Evolutionary conservation across 2,329 filamentous ascomycete species (phyloP).

Genomic region (Tolypocladium pustulatum): DNA sequence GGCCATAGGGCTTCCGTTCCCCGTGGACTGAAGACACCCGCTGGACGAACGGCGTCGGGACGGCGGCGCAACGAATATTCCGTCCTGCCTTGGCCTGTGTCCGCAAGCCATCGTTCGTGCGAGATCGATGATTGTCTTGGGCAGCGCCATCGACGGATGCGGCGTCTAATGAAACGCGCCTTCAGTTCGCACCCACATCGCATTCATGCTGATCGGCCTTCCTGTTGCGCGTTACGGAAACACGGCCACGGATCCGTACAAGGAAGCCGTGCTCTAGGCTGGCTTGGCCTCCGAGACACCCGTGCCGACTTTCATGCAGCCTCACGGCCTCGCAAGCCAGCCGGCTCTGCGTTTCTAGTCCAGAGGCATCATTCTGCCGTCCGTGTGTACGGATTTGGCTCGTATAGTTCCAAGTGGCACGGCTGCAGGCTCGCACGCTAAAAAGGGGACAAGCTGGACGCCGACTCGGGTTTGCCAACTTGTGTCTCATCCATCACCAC

Average conservation of each 20-base stretch:
- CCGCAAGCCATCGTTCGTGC: background rate
- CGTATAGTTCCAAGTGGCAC: background rate
- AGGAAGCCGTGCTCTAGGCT: background rate
- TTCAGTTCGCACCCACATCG: background rate
- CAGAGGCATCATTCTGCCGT: background rate
- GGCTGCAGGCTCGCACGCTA: background rate
- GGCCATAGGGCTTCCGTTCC: background rate
- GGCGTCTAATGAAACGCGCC: background rate
- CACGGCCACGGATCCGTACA: background rate
- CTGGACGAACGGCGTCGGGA: background rate
- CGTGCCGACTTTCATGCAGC: background rate
- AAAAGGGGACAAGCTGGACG: background rate
- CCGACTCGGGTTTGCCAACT: too few species aligned
- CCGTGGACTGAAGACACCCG: background rate
- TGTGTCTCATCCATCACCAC: background rate
- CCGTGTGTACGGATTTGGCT: background rate
- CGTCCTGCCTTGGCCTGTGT: background rate
- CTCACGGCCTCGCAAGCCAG: background rate
- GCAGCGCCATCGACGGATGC: background rate
- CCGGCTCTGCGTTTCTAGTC: background rate
- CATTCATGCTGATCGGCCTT: background rate
- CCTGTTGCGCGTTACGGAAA: background rate
- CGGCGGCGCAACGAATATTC: background rate
- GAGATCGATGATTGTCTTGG: background rate
- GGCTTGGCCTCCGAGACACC: background rate